Conservation (phyloP, 2,329 filamentous ascomycete species). For the Elsinoe fawcettii region DNA sequence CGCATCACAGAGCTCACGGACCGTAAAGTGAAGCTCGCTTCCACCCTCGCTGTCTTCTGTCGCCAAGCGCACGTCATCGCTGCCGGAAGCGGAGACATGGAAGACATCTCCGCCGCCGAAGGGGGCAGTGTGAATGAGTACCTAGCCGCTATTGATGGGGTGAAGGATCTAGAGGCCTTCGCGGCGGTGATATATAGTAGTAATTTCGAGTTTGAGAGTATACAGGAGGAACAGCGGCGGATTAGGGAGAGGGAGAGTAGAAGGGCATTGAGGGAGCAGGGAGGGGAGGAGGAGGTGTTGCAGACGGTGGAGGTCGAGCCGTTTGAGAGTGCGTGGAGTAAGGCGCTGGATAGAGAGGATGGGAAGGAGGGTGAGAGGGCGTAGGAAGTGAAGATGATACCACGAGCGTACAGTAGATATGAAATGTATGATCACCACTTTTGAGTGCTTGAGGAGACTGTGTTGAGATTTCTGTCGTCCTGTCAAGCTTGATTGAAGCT, state of each 20-base stretch:
- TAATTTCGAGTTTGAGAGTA: slow-evolving; percentile 56
- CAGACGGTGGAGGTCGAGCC: slow-evolving; percentile 25
- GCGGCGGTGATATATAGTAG: slow-evolving; percentile 81
- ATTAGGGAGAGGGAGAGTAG: slow-evolving; percentile 6
- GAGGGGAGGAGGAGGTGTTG: slow-evolving; percentile 17
- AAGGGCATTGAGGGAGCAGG: slow-evolving; percentile 9
- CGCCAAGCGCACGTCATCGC: slow-evolving; percentile 87
- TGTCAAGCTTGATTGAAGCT: not conserved
- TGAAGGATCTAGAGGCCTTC: slow-evolving; percentile 71
- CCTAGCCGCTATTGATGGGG: slow-evolving; percentile 61
- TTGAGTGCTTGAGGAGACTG: not conserved
- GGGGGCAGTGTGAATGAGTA: slow-evolving; percentile 38
- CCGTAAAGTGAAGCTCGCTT: slow-evolving; percentile 67
- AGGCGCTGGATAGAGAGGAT: slow-evolving; percentile 47
- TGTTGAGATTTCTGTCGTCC: not conserved
- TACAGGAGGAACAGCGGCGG: slow-evolving; percentile 24
- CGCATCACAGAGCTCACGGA: slow-evolving; percentile 41
- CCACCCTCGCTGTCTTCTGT: slow-evolving; percentile 80
- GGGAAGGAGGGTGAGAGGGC: slow-evolving; percentile 19
- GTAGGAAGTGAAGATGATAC: not conserved
- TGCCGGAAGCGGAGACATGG: slow-evolving; percentile 61
- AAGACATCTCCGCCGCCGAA: slow-evolving; percentile 26
- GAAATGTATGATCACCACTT: not conserved
- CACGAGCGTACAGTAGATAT: not conserved
- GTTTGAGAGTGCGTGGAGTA: slow-evolving; percentile 64